These are phyloP conservation scores for Arctostaphylos glauca DNA, from an alignment of 148 eudicot species.

Conservation along the genomic window DNA sequence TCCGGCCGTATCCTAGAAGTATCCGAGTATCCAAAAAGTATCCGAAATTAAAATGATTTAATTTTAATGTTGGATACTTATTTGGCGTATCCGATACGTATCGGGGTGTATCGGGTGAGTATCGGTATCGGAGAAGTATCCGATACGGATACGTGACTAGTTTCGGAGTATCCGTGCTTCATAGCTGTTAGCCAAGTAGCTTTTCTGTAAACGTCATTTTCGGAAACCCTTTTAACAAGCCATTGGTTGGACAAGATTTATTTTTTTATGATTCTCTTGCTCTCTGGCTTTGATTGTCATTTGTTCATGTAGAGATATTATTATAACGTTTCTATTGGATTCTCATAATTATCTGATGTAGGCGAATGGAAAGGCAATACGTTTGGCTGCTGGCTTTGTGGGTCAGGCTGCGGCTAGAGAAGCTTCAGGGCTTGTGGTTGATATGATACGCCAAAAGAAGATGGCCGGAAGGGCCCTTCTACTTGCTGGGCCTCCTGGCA, in stretches of 20 bases:
- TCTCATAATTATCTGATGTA: conserved; percentile 14
- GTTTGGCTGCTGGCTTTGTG: conserved; percentile 88
- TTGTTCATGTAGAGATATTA: conserved; percentile 3
- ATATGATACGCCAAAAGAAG: conserved; percentile 95
- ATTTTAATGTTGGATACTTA: too few species aligned
- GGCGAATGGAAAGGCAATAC: conserved; percentile 70
- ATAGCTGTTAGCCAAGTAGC: not conserved
- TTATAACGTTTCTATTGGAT: not conserved
- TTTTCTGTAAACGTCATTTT: not conserved
- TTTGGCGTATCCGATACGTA: too few species aligned
- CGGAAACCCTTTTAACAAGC: not conserved
- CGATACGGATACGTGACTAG: too few species aligned
- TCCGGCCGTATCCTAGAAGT: too few species aligned
- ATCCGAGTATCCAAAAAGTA: too few species aligned
- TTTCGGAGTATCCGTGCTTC: too few species aligned
- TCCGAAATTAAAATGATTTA: too few species aligned
- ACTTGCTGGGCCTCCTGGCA: conserved; percentile 98
- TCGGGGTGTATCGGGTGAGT: too few species aligned
- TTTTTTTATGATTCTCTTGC: not conserved
- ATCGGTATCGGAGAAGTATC: too few species aligned
- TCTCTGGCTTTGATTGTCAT: conserved; percentile 9
- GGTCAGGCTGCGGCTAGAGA: conserved; percentile 90
- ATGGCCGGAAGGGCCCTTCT: conserved; percentile 93
- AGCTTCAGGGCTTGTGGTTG: conserved; percentile 92
- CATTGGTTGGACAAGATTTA: not conserved